These are phyloP conservation scores for Puccinia hordei DNA, from an alignment of 1,284 basidiomycete species.

Conservation along the genomic window DNA sequence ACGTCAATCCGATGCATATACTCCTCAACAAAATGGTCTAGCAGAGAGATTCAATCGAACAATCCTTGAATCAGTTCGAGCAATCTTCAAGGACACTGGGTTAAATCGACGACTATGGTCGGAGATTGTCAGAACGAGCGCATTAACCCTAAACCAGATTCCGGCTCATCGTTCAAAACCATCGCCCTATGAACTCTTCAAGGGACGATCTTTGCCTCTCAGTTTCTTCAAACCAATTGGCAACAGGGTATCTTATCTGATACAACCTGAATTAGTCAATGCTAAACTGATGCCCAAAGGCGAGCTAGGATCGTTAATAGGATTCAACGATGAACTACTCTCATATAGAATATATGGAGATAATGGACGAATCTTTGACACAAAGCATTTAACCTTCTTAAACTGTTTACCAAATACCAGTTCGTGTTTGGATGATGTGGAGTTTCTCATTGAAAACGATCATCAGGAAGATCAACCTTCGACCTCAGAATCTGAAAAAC, in stretches of 20 bases:
- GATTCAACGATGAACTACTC: not conserved
- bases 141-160: constrained; percentile 1
- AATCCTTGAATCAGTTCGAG: not conserved
- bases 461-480: too few species aligned
- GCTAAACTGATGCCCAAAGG: not conserved
- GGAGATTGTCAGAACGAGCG: not conserved
- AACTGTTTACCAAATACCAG: too few species aligned
- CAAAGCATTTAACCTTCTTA: too few species aligned
- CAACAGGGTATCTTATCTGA: not conserved
- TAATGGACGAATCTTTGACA: too few species aligned
- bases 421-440: too few species aligned
- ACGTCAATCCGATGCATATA: not conserved
- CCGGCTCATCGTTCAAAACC: not conserved
- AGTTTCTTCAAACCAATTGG: not conserved
- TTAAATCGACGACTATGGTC: not conserved
- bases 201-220: not conserved
- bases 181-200: not conserved
- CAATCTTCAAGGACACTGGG: not conserved
- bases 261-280: not conserved
- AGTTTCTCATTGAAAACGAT: too few species aligned
- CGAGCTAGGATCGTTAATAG: not conserved
- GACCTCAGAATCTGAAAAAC: too few species aligned
- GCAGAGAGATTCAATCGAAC: not conserved
- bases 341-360: too few species aligned
- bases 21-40: constrained; percentile 2